These are phyloP conservation scores for Isatis tinctoria DNA, from an alignment of 345 rosid species.

Conservation along the genomic window DNA sequence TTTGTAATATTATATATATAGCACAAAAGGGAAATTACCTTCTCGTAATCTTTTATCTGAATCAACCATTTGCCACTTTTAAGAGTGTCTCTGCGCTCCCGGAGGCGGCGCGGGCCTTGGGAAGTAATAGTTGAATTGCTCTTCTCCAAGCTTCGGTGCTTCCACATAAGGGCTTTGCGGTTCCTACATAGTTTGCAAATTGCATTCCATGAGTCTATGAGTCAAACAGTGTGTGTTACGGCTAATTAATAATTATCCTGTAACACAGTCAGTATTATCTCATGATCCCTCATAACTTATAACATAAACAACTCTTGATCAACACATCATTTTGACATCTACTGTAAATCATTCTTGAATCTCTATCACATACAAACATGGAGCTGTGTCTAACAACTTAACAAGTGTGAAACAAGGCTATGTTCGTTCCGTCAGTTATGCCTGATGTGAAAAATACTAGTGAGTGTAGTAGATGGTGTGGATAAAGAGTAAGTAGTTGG, in stretches of 20 bases:
- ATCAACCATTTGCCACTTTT: constrained; percentile 31
- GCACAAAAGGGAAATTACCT: constrained; percentile 1
- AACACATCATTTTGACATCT: not conserved
- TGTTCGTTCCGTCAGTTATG: not conserved
- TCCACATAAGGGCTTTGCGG: constrained; percentile 78
- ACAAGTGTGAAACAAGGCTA: not conserved
- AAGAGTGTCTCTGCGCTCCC: constrained; percentile 65
- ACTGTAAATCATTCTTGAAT: not conserved
- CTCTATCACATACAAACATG: constrained; percentile 4
- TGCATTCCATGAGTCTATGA: not conserved
- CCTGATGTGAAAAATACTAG: not conserved
- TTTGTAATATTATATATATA: not conserved
- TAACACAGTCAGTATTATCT: not conserved
- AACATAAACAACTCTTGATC: not conserved
- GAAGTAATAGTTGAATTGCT: constrained; percentile 39
- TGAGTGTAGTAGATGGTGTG: not conserved
- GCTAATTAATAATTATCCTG: not conserved
- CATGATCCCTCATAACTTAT: not conserved
- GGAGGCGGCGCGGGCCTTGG: constrained; percentile 82
- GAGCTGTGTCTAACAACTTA: not conserved
- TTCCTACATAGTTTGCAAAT: constrained; percentile 12
- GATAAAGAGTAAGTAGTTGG: constrained; percentile 4
- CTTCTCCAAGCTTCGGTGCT: constrained; percentile 52
- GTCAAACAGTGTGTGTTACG: not conserved
- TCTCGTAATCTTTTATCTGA: not conserved